Evolutionary conservation across 345 rosid species (phyloP), one percentile per base, ranked within the genome.

Genomic region (Physaria fendleri): DNA sequence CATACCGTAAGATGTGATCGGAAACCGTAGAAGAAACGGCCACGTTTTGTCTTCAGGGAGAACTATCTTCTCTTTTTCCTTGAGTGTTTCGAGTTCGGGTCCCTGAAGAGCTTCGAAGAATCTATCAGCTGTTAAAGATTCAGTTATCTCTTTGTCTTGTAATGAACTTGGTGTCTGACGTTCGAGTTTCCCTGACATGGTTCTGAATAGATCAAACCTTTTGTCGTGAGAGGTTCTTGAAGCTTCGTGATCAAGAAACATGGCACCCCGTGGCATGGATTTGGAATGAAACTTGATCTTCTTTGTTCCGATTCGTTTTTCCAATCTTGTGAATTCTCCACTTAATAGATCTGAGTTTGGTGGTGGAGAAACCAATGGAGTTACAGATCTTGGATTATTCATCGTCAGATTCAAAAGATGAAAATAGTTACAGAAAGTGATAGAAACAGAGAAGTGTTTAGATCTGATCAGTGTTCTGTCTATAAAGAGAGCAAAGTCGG

Each of bases 21-120:
- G 87, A 64, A 16, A 91, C 16, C 96, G 80, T 1, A 88, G 84
- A 64, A 91, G 92, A 68, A 91, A 91, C 15, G 98, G 98, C 96
- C 98, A 91, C 15, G 40, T 73, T 78, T 77, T 82, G 77, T 85
- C 90, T 2, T 75, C 84, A 3, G 96, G 98, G 22, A 91, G 79
- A 13, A 88, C 75, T 41, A 82, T 81, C 66, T 81, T 71, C 76
- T 91, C 98, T 3, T 75, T 81, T 38, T 81, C 73, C 81, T 80
- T 81, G 11, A 91, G 92, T 29, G 86, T 81, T 56, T 91, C 98
- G 49, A 91, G 73, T 22, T 85, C 90, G 4, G 98, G 95, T 38
- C 98, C 98, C 77, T 82, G 83, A 56, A 91, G 64, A 45, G 95
- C 96, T 56, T 91, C 96, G 32, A 79, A 91, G 75, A 68, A 88